Conservation (phyloP, 129 eudicot species). For the Oenanthe sinensis region DNA sequence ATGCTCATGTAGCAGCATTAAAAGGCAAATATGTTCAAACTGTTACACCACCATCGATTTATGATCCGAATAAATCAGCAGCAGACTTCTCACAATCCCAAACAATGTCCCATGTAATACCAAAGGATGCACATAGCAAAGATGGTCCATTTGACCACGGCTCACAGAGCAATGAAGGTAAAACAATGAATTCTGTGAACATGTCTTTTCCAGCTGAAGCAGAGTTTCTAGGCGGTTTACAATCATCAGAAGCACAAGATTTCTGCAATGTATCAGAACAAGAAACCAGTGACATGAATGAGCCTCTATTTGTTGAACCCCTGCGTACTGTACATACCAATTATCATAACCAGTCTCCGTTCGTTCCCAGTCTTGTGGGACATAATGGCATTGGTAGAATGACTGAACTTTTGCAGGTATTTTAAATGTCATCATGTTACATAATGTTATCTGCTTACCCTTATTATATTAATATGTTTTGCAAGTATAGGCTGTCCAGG, state of each 20-base stretch:
- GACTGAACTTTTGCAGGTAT: conserved; percentile 91
- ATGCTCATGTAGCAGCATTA: conserved; percentile 35
- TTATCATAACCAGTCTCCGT: conserved; percentile 31
- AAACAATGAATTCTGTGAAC: conserved; percentile 22
- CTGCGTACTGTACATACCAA: conserved; percentile 33
- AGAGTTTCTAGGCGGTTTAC: conserved; percentile 24
- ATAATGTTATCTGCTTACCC: not conserved
- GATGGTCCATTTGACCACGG: conserved; percentile 23
- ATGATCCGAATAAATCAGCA: conserved; percentile 46
- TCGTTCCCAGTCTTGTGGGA: conserved; percentile 32
- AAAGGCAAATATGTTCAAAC: conserved; percentile 51
- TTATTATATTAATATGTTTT: not conserved
- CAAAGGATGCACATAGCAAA: conserved; percentile 21
- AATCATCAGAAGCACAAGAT: conserved; percentile 22
- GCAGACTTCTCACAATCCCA: conserved; percentile 23
- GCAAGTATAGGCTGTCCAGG: conserved; percentile 72
- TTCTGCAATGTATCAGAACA: conserved; percentile 18
- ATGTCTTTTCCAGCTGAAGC: conserved; percentile 15
- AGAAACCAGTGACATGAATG: conserved; percentile 38
- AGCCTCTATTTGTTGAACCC: conserved; percentile 51
- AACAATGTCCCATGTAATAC: conserved; percentile 30
- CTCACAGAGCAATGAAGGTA: conserved; percentile 22
- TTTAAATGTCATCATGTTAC: not conserved
- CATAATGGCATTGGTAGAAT: conserved; percentile 62
- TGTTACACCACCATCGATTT: conserved; percentile 46